Base-by-base conservation (phyloP, 805 yeast species). In the Yarrowia keelungensis region DNA sequence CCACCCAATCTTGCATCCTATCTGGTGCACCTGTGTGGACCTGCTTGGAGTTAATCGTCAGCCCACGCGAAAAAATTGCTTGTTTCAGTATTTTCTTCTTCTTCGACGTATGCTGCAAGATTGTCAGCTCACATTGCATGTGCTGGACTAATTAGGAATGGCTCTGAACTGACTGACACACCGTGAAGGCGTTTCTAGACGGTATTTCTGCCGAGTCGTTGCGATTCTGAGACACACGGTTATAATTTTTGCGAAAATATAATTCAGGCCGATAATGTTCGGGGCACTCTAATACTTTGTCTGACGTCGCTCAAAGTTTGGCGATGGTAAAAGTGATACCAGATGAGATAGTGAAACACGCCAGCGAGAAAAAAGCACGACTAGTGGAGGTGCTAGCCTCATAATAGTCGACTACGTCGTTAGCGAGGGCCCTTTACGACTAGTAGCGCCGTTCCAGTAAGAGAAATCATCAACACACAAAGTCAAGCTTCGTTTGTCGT, bases 1-100 rank as follows among this genome's bases (percentile, higher is more conserved):
- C 26, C 26, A 16, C 26, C 56, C 56, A 14, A 51, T 51, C 58
- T 51, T 51, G 58, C 58, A 51, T 51, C 14, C 11, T 16, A 51
- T 51, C 58, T 36, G 58, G 58, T 39, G 59, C 59, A 53, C 45
- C 36, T 9, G 3, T 19, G 32, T 19, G 59, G 45, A 53, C 59
- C 59, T 53, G 59, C 59, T 22, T 53, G 59, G 59, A 53, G 59
- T 36, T 53, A 39, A 53, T 53, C 59, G 59, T 53, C 45, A 39
- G 59, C 26, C 59, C 45, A 53, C 41, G 35, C 43, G 1, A 7
- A 11, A 12, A 51, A 53, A n/a, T 54, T 56, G 43, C 62, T 41
- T 56, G 19, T 53, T 53, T 9, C 59, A 22, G 43, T 51, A 36
- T 3, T 53, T 53, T 56, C 62, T 56, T 56, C 62, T 56, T 56